A percentile compares a stretch with the other conserved stretches of the same genome.
Evolutionary conservation across 805 yeast species (phyloP).

Genomic region (Myxozyma mucilagina): DNA sequence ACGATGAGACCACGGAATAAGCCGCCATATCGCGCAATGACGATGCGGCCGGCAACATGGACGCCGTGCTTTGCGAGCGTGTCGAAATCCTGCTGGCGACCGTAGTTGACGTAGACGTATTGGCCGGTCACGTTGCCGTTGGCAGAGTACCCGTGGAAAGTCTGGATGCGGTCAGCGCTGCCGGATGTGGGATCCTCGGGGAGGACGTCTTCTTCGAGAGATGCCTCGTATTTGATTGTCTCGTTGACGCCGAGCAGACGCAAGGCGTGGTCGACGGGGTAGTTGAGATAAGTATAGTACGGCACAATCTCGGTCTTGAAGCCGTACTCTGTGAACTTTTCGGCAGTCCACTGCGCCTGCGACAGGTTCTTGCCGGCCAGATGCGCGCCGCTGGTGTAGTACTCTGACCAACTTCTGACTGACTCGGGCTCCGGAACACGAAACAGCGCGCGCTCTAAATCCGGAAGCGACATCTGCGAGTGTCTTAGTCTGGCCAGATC

Average conservation of each 20-base stretch:
- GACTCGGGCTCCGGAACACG: conserved; percentile 42
- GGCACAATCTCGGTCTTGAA: conserved; percentile 53
- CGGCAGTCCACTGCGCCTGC: conserved; percentile 56
- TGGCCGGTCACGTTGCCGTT: conserved; percentile 71
- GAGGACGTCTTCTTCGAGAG: conserved; percentile 54
- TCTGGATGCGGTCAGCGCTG: conserved; percentile 56
- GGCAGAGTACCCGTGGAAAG: conserved; percentile 76
- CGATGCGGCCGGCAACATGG: conserved; percentile 58
- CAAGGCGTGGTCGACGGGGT: conserved; percentile 59
- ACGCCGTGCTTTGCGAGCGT: conserved; percentile 50
- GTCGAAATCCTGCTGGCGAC: conserved; percentile 61
- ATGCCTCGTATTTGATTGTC: conserved; percentile 51
- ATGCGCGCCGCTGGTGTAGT: conserved; percentile 39
- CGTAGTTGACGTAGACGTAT: conserved; percentile 68
- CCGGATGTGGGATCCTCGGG: conserved; percentile 54
- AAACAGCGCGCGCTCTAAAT: conserved; percentile 64
- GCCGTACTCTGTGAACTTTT: conserved; percentile 62
- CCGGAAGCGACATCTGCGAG: conserved; percentile 62
- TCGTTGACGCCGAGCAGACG: conserved; percentile 44
- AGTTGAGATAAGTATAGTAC: conserved; percentile 63
- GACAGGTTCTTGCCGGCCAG: conserved; percentile 43
- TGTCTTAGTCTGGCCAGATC: conserved; percentile 78
- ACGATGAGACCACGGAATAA: conserved; percentile 75
- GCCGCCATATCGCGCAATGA: conserved; percentile 64
- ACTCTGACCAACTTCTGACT: conserved; percentile 53